These are phyloP conservation scores for Didymella exigua DNA, from an alignment of 2,329 filamentous ascomycete species.

Conservation along the genomic window DNA sequence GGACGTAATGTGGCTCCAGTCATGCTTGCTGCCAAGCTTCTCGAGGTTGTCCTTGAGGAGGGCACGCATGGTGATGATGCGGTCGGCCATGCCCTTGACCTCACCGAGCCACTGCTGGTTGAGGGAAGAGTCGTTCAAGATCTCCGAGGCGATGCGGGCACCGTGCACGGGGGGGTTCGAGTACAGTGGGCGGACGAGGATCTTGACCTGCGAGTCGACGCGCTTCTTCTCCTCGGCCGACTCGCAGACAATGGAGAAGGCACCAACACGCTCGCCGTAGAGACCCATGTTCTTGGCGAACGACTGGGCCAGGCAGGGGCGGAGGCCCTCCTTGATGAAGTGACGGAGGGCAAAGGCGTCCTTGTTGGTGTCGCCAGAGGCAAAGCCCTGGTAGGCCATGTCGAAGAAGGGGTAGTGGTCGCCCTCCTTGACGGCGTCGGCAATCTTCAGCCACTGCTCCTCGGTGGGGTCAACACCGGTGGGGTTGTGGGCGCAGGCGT, in stretches of 20 bases:
- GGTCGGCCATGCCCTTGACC: constrained; percentile 98
- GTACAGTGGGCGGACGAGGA: constrained; percentile 94
- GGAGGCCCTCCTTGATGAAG: constrained; percentile 91
- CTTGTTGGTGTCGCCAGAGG: constrained; percentile 86
- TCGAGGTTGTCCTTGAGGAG: constrained; percentile 94
- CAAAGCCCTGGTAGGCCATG: constrained; percentile 97
- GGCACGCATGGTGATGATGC: constrained; percentile 97
- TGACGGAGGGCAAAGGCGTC: constrained; percentile 93
- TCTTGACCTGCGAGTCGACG: constrained; percentile 97
- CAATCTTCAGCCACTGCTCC: constrained; percentile 92
- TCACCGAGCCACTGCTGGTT: constrained; percentile 95
- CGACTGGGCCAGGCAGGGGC: constrained; percentile 85
- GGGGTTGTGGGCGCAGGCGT: constrained; percentile 97
- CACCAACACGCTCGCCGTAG: constrained; percentile 96
- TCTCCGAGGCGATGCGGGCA: constrained; percentile 88
- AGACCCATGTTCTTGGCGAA: constrained; percentile 99
- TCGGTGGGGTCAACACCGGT: constrained; percentile 92
- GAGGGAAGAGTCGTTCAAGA: constrained; percentile 82
- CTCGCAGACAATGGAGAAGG: constrained; percentile 89
- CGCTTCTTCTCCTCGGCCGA: constrained; percentile 91
- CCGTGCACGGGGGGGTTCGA: constrained; percentile 98
- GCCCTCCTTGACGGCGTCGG: constrained; percentile 81
- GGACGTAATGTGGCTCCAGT: constrained; percentile 98
- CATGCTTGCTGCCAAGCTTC: constrained; percentile 91
- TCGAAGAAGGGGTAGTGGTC: constrained; percentile 86